phyloP scores from a whole-genome alignment of 2,329 filamentous ascomycete genomes.

The Ceratocystis lukuohia region DNA sequence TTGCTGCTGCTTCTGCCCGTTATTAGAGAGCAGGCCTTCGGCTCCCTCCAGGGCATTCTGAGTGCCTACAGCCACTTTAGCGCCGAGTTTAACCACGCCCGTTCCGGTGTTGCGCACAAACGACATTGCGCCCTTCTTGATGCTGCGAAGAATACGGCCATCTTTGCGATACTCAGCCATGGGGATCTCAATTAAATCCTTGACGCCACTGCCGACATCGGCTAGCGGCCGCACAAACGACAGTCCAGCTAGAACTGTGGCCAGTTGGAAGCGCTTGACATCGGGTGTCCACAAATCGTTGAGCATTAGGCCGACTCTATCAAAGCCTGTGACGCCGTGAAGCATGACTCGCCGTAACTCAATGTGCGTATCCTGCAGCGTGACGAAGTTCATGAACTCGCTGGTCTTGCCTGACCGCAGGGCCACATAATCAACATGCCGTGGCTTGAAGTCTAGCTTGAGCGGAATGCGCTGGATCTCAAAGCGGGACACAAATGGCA shows the following conservation, averaged over 20 bases:
- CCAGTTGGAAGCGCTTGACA: conserved; percentile 77
- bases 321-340: conserved; percentile 83
- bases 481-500: conserved; percentile 77
- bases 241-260: conserved; percentile 73
- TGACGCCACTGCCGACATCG: conserved; percentile 78
- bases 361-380: conserved; percentile 79
- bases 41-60: conserved; percentile 85
- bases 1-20: conserved; percentile 30
- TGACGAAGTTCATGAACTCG: conserved; percentile 98
- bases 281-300: conserved; percentile 97
- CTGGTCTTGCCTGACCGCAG: conserved; percentile 86
- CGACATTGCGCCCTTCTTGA: conserved; percentile 76
- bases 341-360: conserved; percentile 78
- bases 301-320: conserved; percentile 73
- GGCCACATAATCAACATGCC: conserved; percentile 90
- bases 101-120: conserved; percentile 91
- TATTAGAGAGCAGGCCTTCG: conserved; percentile 53
- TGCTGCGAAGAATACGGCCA: conserved; percentile 77
- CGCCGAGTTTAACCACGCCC: conserved; percentile 85
- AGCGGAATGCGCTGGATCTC: conserved; percentile 76
- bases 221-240: conserved; percentile 82
- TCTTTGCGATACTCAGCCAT: conserved; percentile 90
- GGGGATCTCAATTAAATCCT: conserved; percentile 75
- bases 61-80: conserved; percentile 86
- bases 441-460: conserved; percentile 90